phyloP scores from a whole-genome alignment of 345 rosid species.

The Raphanus sativus region DNA sequence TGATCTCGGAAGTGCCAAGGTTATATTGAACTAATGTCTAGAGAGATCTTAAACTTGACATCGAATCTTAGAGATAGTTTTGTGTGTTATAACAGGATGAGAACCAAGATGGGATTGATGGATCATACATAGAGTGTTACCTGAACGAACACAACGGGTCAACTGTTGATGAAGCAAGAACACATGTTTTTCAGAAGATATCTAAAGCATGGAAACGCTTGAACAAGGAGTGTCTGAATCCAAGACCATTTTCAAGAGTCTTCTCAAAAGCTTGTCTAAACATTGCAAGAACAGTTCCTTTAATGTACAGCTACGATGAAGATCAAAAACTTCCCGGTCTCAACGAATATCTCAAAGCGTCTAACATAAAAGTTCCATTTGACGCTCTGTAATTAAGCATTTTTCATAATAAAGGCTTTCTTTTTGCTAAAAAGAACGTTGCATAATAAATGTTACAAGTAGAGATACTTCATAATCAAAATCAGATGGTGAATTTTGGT shows the following conservation, averaged over 20 bases:
- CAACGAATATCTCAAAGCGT: slow-evolving; percentile 11
- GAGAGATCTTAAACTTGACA: background rate
- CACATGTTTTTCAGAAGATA: slow-evolving; percentile 41
- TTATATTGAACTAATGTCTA: background rate
- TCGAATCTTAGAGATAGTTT: background rate
- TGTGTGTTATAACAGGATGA: slow-evolving; percentile 47
- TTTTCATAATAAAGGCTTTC: too few relatives aligned
- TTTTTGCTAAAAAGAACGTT: too few relatives aligned
- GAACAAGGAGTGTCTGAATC: slow-evolving; percentile 46
- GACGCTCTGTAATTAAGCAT: too few relatives aligned
- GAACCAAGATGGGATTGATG: slow-evolving; percentile 56
- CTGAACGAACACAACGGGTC: slow-evolving; percentile 42
- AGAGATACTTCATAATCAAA: too few relatives aligned
- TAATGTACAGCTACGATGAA: slow-evolving; percentile 47
- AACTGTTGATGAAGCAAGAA: slow-evolving; percentile 38
- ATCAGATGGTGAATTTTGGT: too few relatives aligned
- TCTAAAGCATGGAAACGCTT: slow-evolving; percentile 57
- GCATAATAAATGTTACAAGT: too few relatives aligned
- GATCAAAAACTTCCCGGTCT: slow-evolving; percentile 33
- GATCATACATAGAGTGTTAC: slow-evolving; percentile 60
- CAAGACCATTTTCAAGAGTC: slow-evolving; percentile 38
- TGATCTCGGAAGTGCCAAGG: slow-evolving; percentile 65
- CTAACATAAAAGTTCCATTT: too few relatives aligned
- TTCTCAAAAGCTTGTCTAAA: slow-evolving; percentile 39
- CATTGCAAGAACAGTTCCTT: slow-evolving; percentile 48